Conservation (phyloP, 495 filamentous ascomycete genomes). For the Penicillium coprophilum region DNA sequence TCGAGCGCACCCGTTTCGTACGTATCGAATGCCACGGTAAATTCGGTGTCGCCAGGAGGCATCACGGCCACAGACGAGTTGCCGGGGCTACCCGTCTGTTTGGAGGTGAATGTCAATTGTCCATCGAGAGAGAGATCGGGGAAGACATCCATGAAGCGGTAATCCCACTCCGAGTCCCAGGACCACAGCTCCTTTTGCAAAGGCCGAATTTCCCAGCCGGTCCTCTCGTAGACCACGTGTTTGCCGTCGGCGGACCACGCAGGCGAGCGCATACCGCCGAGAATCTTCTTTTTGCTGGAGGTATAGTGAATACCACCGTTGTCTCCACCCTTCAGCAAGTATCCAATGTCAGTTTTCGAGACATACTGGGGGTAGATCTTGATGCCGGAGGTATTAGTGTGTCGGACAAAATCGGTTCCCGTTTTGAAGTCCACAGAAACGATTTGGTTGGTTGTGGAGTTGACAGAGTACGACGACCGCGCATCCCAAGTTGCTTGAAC, state of each 20-base stretch:
- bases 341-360: slow-evolving; percentile 21
- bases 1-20: neutral
- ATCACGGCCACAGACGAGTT: slow-evolving; percentile 28
- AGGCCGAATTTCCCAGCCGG: slow-evolving; percentile 23
- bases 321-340: slow-evolving; percentile 24
- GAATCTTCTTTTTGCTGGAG: slow-evolving; percentile 8
- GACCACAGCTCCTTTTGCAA: slow-evolving; percentile 30
- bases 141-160: slow-evolving; percentile 40
- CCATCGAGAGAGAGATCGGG: slow-evolving; percentile 25
- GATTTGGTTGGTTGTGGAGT: slow-evolving; percentile 12
- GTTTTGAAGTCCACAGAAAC: slow-evolving; percentile 30
- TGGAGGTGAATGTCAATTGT: slow-evolving; percentile 28
- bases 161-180: slow-evolving; percentile 35
- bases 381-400: slow-evolving; percentile 20
- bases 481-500: slow-evolving; percentile 27
- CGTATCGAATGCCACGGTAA: slow-evolving; percentile 1
- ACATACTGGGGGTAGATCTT: slow-evolving; percentile 33
- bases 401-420: slow-evolving; percentile 15
- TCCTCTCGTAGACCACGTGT: slow-evolving; percentile 32
- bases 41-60: slow-evolving; percentile 19
- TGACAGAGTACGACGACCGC: slow-evolving; percentile 23
- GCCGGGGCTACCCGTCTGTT: slow-evolving; percentile 24
- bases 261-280: slow-evolving; percentile 24
- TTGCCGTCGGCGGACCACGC: slow-evolving; percentile 33
- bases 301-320: slow-evolving; percentile 27